Conservation (phyloP, 108 stramenopile genomes). For the Cyclotella choctawhatcheeana region DNA sequence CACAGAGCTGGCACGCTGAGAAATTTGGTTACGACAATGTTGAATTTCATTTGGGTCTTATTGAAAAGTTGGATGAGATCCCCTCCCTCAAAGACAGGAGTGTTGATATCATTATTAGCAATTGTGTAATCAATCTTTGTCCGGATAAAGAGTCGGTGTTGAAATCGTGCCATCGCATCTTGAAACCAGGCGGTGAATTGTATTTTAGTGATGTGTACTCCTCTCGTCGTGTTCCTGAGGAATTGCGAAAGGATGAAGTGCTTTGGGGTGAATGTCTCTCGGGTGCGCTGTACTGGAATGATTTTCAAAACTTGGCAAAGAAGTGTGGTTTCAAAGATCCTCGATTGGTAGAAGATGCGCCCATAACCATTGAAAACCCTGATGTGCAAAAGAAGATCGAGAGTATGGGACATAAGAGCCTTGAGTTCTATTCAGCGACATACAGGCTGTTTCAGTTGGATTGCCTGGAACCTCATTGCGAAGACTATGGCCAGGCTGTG, state of each 20-base stretch:
- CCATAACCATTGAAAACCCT: slow-evolving; percentile 86
- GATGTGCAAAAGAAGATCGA: slow-evolving; percentile 75
- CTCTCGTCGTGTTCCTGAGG: slow-evolving; percentile 88
- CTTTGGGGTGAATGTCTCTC: slow-evolving; percentile 96
- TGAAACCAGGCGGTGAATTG: slow-evolving; percentile 95
- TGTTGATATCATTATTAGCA: slow-evolving; percentile 96
- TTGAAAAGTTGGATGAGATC: slow-evolving; percentile 87
- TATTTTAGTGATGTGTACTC: slow-evolving; percentile 98
- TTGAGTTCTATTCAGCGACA: slow-evolving; percentile 94
- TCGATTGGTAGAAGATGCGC: slow-evolving; percentile 90
- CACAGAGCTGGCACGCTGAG: slow-evolving; percentile 82
- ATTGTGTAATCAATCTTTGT: slow-evolving; percentile 98
- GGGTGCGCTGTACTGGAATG: slow-evolving; percentile 97
- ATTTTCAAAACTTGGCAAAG: slow-evolving; percentile 89
- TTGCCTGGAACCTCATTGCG: slow-evolving; percentile 92
- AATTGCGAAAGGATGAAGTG: slow-evolving; percentile 74
- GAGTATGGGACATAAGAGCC: slow-evolving; percentile 69
- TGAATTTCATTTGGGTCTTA: slow-evolving; percentile 89
- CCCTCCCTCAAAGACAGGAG: slow-evolving; percentile 65
- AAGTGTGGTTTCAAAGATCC: slow-evolving; percentile 91
- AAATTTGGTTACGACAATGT: slow-evolving; percentile 92
- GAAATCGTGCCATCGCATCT: slow-evolving; percentile 77
- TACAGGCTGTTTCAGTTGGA: slow-evolving; percentile 93
- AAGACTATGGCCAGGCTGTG: slow-evolving; percentile 97
- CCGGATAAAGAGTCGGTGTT: slow-evolving; percentile 96